A percentile compares a stretch with the other conserved stretches of the same genome.
Conservation (phyloP, 1,284 basidiomycete species). For the Sphagnurus paluster region DNA sequence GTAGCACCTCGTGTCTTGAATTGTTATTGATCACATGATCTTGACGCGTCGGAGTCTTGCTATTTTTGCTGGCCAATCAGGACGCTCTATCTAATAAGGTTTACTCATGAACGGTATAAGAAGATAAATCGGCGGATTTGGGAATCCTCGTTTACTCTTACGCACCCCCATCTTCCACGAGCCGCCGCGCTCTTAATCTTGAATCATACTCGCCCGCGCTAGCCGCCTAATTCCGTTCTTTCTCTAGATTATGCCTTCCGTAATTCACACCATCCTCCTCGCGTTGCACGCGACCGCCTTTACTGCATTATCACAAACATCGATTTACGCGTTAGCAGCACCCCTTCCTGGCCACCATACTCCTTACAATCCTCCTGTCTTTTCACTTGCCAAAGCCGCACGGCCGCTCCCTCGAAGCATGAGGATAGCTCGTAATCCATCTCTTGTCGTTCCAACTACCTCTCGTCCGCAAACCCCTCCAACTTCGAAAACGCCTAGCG, state of each 20-base stretch:
- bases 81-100: conserved; percentile 21
- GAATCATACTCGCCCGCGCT: conserved; percentile 23
- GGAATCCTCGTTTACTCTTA: conserved; percentile 15
- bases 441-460: background rate
- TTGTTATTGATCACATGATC: conserved; percentile 11
- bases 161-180: conserved; percentile 14
- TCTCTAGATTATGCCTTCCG: conserved; percentile 31
- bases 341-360: conserved; percentile 15
- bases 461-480: background rate
- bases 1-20: too few relatives aligned
- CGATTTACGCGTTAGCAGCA: conserved; percentile 24
- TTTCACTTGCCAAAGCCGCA: background rate
- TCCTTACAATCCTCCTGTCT: background rate
- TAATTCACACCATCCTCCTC: conserved; percentile 36
- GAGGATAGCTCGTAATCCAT: conserved; percentile 13
- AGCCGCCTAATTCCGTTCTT: conserved; percentile 24
- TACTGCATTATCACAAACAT: conserved; percentile 33
- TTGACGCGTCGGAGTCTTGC: conserved; percentile 3
- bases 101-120: conserved; percentile 16
- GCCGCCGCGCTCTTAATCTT: conserved; percentile 11
- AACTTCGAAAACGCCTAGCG: background rate
- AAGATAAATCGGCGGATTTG: conserved; percentile 6
- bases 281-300: conserved; percentile 41
- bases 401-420: conserved; percentile 8
- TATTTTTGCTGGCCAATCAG: conserved; percentile 21